Base-by-base conservation (phyloP, 371 early-diverging fungal species). In the Gilbertella persicaria region DNA sequence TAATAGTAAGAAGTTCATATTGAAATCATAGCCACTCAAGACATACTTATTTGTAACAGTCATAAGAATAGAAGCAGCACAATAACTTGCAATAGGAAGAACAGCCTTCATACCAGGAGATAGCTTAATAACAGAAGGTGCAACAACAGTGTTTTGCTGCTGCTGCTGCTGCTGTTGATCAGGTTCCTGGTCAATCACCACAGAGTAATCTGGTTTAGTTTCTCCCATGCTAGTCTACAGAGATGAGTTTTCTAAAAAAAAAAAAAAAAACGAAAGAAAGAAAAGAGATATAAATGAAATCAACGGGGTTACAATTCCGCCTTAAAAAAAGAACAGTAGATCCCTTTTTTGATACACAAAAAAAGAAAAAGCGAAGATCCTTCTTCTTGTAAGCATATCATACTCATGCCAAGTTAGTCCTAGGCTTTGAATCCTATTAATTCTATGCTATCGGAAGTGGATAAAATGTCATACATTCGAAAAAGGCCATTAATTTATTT, bases 11-110 rank as follows among this genome's bases (percentile, higher is more conserved):
- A 96, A 96, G 67, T 90, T 90, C 90, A 97, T 89, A 47, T 89
- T 78, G 58, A 92, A 92, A 47, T 87, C 82, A 69, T 89, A 84
- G 58, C 80, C 80, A 37, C 92, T 90, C 37, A 97, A 79, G 12
- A 95, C 94, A 58, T 88, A 79, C 74, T 96, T 97, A 82, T 97
- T 97, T 50, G 92, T 92, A 41, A 95, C 84, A 12, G 97, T 96
- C 96, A 97, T 94, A 47, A 92, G 75, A 50, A 95, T 93, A 36
- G 91, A 91, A 33, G 94, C 83, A 45, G 63, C 71, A 79, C 95
- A 95, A 70, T 96, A 96, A 58, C 92, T 83, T 29, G 87, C 57
- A 57, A 97, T 93, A 28, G 92, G 85, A 45, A 87, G 44, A n/a
- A 71, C 60, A 19, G 79, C 75, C 43, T 73, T 68, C 46, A 61